Base-by-base conservation (phyloP, 176 grass and related monocot species). In the Rhynchospora tenuis region DNA sequence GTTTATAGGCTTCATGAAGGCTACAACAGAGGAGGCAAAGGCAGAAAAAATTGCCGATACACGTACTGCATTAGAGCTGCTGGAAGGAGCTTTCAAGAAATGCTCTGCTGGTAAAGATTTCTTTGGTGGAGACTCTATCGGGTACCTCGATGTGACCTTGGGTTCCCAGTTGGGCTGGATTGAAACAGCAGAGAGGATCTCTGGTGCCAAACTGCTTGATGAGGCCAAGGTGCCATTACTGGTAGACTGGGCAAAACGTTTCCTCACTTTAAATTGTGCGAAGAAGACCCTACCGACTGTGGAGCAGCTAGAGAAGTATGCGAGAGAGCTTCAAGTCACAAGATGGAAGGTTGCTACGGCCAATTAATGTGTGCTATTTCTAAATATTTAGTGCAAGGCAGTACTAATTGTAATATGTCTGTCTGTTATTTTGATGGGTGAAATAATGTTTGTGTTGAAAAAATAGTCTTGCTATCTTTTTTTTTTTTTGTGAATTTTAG, bases 31-130 rank as follows among this genome's bases (percentile, higher is more conserved):
- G 44, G 87, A 77, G 24, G 73, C 12, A 29, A 76, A 51, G 58
- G 65, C 87, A 46, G 79, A 56, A 51, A 85, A 77, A 16, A 64
- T 9, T 9, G 64, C 16, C 38, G 23, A 64, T 23, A 23, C 27
- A 16, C 0, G 22, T 0, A 54, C 73, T 9, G 73, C 23, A 15
- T 8, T 91, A 48, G 57, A 51, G 17, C 24, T 59, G 24, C 46
- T 91, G 48, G 90, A 89, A 54, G 75, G 46, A 3, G 88, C 88
- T 11, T 61, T 87, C 9, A 26, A 51, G 46, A 68, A 87, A 45
- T 12, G 61, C 61, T 82, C 74, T 19, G 43, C 31, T 20, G 85
- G 85, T 29, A 68, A 90, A 29, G 51, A 20, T 7, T 90, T 87
- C 81, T 90, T 87, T 77, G 64, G 61, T 38, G 88, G 88, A 59